phyloP scores from a whole-genome alignment of 2,329 filamentous ascomycete species.

The Exserohilum turcica region DNA sequence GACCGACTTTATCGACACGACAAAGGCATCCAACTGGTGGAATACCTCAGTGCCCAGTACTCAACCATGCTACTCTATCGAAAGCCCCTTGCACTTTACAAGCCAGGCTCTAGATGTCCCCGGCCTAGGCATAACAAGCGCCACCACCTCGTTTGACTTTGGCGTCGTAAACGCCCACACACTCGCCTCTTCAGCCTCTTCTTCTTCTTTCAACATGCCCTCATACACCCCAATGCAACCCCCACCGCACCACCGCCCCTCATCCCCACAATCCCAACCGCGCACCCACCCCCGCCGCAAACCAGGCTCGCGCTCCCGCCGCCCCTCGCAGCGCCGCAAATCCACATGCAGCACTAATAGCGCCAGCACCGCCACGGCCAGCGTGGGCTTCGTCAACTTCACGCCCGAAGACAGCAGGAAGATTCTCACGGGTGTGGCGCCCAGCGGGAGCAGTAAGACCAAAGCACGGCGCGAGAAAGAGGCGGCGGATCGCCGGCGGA shows the following conservation, averaged over 20 bases:
- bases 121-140: constrained; percentile 43
- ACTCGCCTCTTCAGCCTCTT: constrained; percentile 1
- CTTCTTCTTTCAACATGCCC: constrained; percentile 28
- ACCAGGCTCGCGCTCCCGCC: constrained; percentile 17
- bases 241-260: constrained; percentile 20
- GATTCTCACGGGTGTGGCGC: constrained; percentile 88
- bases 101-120: constrained; percentile 24
- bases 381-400: constrained; percentile 83
- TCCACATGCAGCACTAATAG: constrained; percentile 43
- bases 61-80: constrained; percentile 18
- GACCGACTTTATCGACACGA: constrained; percentile 31
- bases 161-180: constrained; percentile 1
- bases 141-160: constrained; percentile 31
- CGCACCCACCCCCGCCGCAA: constrained; percentile 34
- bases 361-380: constrained; percentile 46
- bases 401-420: constrained; percentile 78
- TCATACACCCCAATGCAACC: constrained; percentile 19
- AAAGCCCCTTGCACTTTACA: constrained; percentile 25
- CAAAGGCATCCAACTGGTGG: constrained; percentile 41
- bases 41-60: constrained; percentile 16
- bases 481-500: constrained; percentile 74
- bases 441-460: constrained; percentile 89
- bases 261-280: constrained; percentile 31
- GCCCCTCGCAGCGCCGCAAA: constrained; percentile 24
- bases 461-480: constrained; percentile 92